These are phyloP conservation scores for Fusarium acutatum DNA, from an alignment of 2,329 filamentous ascomycete genomes.

Conservation along the genomic window DNA sequence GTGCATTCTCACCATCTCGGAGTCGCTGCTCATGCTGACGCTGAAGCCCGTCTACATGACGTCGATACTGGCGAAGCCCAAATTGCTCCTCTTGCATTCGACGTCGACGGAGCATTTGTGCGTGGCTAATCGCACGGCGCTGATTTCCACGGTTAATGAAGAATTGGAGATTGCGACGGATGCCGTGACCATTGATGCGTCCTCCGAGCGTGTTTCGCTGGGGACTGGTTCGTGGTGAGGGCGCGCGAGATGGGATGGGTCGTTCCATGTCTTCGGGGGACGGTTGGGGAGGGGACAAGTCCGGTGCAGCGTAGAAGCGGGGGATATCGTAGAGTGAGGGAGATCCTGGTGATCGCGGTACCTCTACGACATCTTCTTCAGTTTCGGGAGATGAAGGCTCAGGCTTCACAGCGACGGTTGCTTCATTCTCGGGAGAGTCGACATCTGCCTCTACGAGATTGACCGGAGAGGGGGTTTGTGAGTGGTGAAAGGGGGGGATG, in stretches of 20 bases:
- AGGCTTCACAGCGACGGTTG: fast-evolving
- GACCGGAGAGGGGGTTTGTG: not conserved
- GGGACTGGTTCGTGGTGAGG: not conserved
- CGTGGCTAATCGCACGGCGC: not conserved
- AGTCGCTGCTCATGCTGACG: not conserved
- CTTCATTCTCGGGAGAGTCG: not conserved
- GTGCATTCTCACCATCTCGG: not conserved
- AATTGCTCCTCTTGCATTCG: not conserved
- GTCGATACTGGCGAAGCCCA: not conserved
- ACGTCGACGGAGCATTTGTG: not conserved
- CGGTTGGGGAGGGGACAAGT: fast-evolving
- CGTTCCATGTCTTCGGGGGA: not conserved
- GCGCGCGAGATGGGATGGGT: not conserved
- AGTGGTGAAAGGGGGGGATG: fast-evolving
- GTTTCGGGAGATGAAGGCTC: not conserved
- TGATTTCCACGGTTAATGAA: not conserved
- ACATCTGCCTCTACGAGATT: fast-evolving
- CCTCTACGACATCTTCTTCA: not conserved
- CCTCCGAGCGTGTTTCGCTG: not conserved
- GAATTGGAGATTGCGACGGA: not conserved
- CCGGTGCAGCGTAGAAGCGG: not conserved
- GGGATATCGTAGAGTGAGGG: not conserved
- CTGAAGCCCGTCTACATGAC: not conserved
- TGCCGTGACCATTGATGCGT: fast-evolving
- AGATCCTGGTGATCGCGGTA: not conserved